These are phyloP conservation scores for Blastomyces gilchristii DNA, from an alignment of 2,329 filamentous ascomycete genomes.

Conservation along the genomic window DNA sequence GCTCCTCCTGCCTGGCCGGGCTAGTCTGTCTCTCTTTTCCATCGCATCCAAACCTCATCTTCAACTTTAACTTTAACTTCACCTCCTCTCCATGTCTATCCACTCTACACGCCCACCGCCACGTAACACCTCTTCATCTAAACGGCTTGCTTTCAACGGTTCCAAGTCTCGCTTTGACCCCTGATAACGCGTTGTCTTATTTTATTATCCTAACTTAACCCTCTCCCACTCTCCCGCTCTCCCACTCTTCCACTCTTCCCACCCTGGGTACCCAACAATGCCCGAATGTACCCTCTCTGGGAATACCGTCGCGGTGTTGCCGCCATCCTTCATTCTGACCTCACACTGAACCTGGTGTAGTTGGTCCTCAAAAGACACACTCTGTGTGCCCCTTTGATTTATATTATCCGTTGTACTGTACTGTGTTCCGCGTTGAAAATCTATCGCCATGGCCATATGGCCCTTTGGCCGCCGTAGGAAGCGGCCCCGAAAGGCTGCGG, in stretches of 20 bases:
- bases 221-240: neutral
- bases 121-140: neutral
- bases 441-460: constrained; percentile 62
- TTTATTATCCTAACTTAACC: neutral
- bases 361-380: neutral
- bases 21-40: too few species aligned
- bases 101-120: neutral
- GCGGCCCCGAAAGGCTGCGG: constrained; percentile 50
- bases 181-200: neutral
- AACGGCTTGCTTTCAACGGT: neutral
- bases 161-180: neutral
- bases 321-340: neutral
- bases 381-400: neutral
- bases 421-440: constrained; percentile 18
- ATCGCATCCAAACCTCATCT: neutral
- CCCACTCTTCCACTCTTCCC: too few species aligned
- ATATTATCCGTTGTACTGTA: constrained; percentile 12
- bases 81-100: neutral
- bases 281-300: neutral
- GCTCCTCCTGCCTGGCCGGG: too few species aligned
- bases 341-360: constrained; percentile 7
- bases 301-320: neutral
- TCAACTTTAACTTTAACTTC: neutral
- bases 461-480: constrained; percentile 67
- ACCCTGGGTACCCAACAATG: neutral